Evolutionary conservation across 2,329 filamentous ascomycete species (phyloP).

Genomic region (Thelonectria blattea): DNA sequence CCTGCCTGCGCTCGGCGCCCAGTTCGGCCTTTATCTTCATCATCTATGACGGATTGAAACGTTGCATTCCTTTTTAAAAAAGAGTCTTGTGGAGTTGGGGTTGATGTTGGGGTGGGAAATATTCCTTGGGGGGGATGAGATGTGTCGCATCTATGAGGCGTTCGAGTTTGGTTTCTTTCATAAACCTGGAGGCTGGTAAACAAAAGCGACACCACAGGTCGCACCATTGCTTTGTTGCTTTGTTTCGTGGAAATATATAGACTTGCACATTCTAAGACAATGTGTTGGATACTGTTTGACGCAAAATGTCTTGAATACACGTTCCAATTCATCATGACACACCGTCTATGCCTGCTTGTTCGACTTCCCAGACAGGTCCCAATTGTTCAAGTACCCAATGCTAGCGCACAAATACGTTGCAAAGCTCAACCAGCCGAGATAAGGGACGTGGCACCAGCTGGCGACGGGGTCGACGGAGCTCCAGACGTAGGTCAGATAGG

Average conservation of each 20-base stretch:
- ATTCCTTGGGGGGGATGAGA: constrained; percentile 9
- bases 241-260: background rate
- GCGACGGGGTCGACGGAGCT: constrained; percentile 73
- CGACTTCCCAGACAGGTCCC: constrained; percentile 58
- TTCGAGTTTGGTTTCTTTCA: constrained; percentile 20
- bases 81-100: background rate
- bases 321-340: constrained; percentile 23
- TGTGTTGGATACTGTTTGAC: background rate
- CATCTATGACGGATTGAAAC: constrained; percentile 86
- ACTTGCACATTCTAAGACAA: background rate
- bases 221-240: background rate
- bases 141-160: constrained; percentile 31
- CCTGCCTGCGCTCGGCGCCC: constrained; percentile 83
- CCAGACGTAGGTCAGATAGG: constrained; percentile 79
- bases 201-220: background rate
- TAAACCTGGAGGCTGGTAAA: background rate
- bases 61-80: constrained; percentile 61
- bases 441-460: constrained; percentile 78
- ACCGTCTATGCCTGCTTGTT: constrained; percentile 31
- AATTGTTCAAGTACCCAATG: constrained; percentile 71
- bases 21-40: constrained; percentile 99
- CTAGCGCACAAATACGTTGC: constrained; percentile 83
- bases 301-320: background rate
- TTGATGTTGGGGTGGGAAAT: constrained; percentile 15
- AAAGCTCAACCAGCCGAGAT: constrained; percentile 85